Evolutionary conservation across 495 filamentous ascomycete species (phyloP).

Genomic region (Lasiosphaeria hispida): DNA sequence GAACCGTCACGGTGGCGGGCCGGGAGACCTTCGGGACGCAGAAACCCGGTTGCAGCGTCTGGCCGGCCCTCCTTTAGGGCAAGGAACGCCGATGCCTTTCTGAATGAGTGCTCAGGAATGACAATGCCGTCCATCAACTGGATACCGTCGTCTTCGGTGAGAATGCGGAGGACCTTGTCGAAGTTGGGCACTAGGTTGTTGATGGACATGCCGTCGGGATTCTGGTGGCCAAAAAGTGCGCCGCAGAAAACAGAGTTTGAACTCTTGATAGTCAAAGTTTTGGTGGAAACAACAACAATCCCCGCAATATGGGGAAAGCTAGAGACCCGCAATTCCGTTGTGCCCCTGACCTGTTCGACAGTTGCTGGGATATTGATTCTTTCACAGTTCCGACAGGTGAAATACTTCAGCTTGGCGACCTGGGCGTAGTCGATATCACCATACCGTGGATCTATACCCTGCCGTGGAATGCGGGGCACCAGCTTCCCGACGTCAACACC

Average conservation of each 20-base stretch:
- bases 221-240: constrained; percentile 83
- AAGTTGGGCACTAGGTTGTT: constrained; percentile 82
- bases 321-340: constrained; percentile 71
- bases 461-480: constrained; percentile 77
- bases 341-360: constrained; percentile 63
- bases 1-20: constrained; percentile 87
- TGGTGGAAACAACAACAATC: constrained; percentile 82
- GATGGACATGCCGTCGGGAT: constrained; percentile 75
- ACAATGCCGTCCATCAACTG: constrained; percentile 89
- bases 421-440: constrained; percentile 70
- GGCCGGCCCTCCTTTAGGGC: constrained; percentile 76
- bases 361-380: constrained; percentile 76
- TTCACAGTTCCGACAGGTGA: constrained; percentile 72
- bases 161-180: constrained; percentile 71
- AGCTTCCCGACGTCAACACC: constrained; percentile 73
- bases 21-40: constrained; percentile 75
- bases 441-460: constrained; percentile 58
- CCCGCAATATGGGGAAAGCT: constrained; percentile 97
- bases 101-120: constrained; percentile 92
- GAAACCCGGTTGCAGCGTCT: constrained; percentile 71
- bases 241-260: constrained; percentile 93
- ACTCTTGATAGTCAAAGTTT: constrained; percentile 76
- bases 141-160: constrained; percentile 84
- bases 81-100: constrained; percentile 79
- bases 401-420: constrained; percentile 68